phyloP scores from a whole-genome alignment of 176 grass and related monocot species.

The Oryza officinalis region DNA sequence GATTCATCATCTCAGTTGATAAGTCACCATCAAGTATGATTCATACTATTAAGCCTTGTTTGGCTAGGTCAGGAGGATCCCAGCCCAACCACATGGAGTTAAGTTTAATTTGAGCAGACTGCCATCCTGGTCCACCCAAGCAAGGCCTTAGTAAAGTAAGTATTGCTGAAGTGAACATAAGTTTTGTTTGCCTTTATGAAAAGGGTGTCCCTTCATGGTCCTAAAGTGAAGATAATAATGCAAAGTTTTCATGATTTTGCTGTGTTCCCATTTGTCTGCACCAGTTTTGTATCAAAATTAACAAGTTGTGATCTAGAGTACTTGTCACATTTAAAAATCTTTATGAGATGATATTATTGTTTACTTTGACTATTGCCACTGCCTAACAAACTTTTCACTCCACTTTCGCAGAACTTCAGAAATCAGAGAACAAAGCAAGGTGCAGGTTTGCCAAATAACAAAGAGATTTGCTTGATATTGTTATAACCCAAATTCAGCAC shows the following conservation, averaged over 20 bases:
- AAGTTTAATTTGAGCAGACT: not conserved
- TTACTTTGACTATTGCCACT: not conserved
- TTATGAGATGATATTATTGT: not conserved
- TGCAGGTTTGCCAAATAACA: not conserved
- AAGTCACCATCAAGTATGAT: not conserved
- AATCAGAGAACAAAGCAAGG: not conserved
- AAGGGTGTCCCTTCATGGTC: not conserved
- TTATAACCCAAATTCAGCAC: not conserved
- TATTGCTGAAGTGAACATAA: not conserved
- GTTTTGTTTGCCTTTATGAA: not conserved
- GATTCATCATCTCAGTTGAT: not conserved
- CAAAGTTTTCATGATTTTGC: not conserved
- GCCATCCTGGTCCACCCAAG: not conserved
- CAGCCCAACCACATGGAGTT: not conserved
- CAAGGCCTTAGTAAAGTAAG: not conserved
- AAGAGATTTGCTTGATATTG: not conserved
- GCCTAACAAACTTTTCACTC: not conserved
- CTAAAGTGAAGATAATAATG: not conserved
- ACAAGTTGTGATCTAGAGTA: not conserved
- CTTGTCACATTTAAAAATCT: not conserved
- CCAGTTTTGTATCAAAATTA: not conserved
- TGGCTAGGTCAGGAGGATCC: not conserved
- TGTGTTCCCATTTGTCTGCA: not conserved
- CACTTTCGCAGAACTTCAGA: not conserved
- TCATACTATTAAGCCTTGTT: not conserved